Evolutionary conservation across 805 yeast genomes (phyloP).

Genomic region (Metschnikowia kofuensis): DNA sequence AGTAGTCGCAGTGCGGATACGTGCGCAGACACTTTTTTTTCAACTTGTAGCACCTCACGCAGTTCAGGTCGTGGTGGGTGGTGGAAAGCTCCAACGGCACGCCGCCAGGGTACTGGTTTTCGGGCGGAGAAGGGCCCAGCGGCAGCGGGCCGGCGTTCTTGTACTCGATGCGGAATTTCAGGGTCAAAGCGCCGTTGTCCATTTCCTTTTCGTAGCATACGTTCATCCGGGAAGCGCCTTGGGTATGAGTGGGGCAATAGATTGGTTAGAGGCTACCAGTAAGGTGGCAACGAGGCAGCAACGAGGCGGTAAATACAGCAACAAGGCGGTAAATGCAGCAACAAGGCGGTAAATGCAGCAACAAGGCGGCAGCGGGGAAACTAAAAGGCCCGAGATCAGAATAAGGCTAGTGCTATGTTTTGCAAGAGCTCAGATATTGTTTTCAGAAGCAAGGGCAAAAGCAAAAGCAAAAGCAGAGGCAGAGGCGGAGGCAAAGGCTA

Average conservation of each 20-base stretch:
- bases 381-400: too few species aligned
- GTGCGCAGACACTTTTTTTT: constrained; percentile 42
- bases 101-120: constrained; percentile 5
- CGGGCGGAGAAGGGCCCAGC: not conserved
- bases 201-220: constrained; percentile 35
- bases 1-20: constrained; percentile 37
- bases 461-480: not conserved
- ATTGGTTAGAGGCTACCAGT: too few species aligned
- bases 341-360: too few species aligned
- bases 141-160: not conserved
- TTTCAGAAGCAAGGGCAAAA: not conserved
- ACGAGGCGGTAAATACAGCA: too few species aligned
- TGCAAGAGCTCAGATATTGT: too few species aligned
- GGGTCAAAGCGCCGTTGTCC: constrained; percentile 39
- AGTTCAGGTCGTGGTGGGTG: constrained; percentile 36
- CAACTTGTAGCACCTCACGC: constrained; percentile 39
- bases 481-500: not conserved
- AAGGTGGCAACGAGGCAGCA: too few species aligned
- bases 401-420: too few species aligned
- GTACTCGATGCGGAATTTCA: constrained; percentile 30
- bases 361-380: too few species aligned
- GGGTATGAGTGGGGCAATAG: not conserved
- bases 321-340: too few species aligned
- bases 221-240: constrained; percentile 23
- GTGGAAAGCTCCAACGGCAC: constrained; percentile 11